phyloP scores from a whole-genome alignment of 129 eudicot species.

The Chrysanthemum makinoi region DNA sequence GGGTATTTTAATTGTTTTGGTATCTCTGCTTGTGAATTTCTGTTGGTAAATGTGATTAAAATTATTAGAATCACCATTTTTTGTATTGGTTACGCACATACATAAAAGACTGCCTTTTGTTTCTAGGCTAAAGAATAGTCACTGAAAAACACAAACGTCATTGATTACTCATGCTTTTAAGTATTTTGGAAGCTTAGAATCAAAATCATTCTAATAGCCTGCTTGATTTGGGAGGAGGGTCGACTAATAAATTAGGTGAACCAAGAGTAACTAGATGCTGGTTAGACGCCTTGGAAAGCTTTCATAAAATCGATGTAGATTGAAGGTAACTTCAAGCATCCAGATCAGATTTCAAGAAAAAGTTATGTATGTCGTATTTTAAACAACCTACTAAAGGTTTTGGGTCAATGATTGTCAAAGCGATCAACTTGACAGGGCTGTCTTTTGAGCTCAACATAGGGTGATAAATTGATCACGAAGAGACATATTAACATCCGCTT shows the following conservation, averaged over 20 bases:
- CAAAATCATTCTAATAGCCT: background rate
- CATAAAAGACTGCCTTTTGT: slow-evolving; percentile 11
- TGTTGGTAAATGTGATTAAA: background rate
- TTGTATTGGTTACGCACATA: background rate
- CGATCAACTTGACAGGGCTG: too few relatives aligned
- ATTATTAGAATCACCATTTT: background rate
- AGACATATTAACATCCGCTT: too few relatives aligned
- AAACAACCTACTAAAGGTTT: too few relatives aligned
- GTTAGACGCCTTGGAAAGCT: slow-evolving; percentile 2
- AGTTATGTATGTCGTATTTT: too few relatives aligned
- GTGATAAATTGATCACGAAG: too few relatives aligned
- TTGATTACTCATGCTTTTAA: background rate
- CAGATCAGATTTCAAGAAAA: slow-evolving; percentile 6
- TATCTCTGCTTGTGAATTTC: slow-evolving; percentile 5
- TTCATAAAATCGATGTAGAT: background rate
- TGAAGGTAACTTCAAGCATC: background rate
- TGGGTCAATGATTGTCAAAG: too few relatives aligned
- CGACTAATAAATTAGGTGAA: background rate
- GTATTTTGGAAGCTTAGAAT: background rate
- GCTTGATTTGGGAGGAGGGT: slow-evolving; percentile 15
- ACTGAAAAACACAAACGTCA: background rate
- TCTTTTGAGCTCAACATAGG: too few relatives aligned
- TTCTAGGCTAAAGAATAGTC: slow-evolving; percentile 4
- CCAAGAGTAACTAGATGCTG: slow-evolving; percentile 10
- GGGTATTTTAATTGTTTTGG: background rate